These are phyloP conservation scores for Debaryomyces udenii DNA, from an alignment of 1,139 yeast species.

Conservation along the genomic window DNA sequence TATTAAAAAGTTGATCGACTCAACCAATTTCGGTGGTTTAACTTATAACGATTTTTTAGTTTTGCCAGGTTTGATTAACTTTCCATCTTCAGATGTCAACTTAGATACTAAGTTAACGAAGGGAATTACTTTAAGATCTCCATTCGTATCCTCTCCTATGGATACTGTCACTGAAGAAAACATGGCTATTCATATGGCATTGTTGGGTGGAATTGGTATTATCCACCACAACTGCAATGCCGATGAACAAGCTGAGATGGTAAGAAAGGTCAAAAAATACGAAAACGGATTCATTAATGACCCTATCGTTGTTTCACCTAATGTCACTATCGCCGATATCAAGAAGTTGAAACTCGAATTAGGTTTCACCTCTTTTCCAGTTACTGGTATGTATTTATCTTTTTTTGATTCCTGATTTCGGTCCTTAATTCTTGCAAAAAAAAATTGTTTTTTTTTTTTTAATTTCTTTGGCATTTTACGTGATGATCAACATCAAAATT, in stretches of 20 bases:
- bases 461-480: conserved; percentile 12
- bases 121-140: conserved; percentile 87
- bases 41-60: conserved; percentile 96
- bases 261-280: conserved; percentile 90
- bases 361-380: conserved; percentile 98
- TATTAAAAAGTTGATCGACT: conserved; percentile 84
- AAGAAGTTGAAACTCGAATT: conserved; percentile 66
- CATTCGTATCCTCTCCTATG: conserved; percentile 98
- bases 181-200: conserved; percentile 99
- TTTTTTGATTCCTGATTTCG: conserved; percentile 11
- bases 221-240: conserved; percentile 96
- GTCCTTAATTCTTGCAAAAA: conserved; percentile 11
- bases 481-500: conserved; percentile 63
- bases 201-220: conserved; percentile 98
- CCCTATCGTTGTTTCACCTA: conserved; percentile 84
- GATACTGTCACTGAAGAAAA: conserved; percentile 97
- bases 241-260: conserved; percentile 99
- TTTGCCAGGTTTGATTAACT: conserved; percentile 92
- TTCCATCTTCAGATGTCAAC: conserved; percentile 76
- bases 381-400: conserved; percentile 83
- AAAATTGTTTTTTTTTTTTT: no score
- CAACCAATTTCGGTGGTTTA: conserved; percentile 88
- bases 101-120: conserved; percentile 88
- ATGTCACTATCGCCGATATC: conserved; percentile 78
- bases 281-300: conserved; percentile 97